Evolutionary conservation across 495 filamentous ascomycete species (phyloP).

Genomic region (Neurospora sp.): DNA sequence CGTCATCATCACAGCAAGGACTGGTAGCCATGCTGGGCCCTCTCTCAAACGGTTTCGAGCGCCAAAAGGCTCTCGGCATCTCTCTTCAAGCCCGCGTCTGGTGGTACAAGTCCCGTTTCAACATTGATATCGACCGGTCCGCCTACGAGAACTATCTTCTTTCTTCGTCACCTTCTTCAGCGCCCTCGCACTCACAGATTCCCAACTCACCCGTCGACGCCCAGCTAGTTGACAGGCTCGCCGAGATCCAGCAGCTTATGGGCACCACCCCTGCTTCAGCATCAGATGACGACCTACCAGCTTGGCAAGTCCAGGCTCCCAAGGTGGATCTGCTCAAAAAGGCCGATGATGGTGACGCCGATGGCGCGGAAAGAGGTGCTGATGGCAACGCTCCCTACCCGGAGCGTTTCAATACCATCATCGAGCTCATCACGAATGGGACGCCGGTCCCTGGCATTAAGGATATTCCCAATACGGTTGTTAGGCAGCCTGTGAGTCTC

Average conservation of each 20-base stretch:
- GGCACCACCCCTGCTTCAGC: not conserved
- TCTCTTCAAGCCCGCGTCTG: slow-evolving; percentile 33
- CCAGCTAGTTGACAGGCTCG: slow-evolving; percentile 16
- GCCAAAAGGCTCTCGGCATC: slow-evolving; percentile 21
- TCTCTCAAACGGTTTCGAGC: slow-evolving; percentile 8
- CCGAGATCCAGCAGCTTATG: slow-evolving; percentile 18
- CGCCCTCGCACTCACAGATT: slow-evolving; percentile 1
- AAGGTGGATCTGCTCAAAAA: slow-evolving; percentile 31
- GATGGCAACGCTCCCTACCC: slow-evolving; percentile 57
- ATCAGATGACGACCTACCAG: slow-evolving; percentile 18
- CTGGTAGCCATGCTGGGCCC: slow-evolving; percentile 20
- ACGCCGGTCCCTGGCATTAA: slow-evolving; percentile 82
- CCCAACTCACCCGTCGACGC: slow-evolving; percentile 7
- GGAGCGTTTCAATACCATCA: slow-evolving; percentile 76
- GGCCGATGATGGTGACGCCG: slow-evolving; percentile 13
- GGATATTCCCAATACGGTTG: slow-evolving; percentile 75
- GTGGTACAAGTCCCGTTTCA: slow-evolving; percentile 31
- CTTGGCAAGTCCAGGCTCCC: slow-evolving; percentile 34
- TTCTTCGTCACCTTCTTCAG: slow-evolving; percentile 3
- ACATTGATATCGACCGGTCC: slow-evolving; percentile 24
- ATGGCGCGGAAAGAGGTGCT: slow-evolving; percentile 9
- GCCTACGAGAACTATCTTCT: slow-evolving; percentile 23
- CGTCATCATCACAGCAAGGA: slow-evolving; percentile 9
- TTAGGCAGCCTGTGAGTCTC: slow-evolving; percentile 41
- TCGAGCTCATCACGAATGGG: slow-evolving; percentile 77